phyloP scores from a whole-genome alignment of 345 rosid species.

The Hibiscus tridactylites region DNA sequence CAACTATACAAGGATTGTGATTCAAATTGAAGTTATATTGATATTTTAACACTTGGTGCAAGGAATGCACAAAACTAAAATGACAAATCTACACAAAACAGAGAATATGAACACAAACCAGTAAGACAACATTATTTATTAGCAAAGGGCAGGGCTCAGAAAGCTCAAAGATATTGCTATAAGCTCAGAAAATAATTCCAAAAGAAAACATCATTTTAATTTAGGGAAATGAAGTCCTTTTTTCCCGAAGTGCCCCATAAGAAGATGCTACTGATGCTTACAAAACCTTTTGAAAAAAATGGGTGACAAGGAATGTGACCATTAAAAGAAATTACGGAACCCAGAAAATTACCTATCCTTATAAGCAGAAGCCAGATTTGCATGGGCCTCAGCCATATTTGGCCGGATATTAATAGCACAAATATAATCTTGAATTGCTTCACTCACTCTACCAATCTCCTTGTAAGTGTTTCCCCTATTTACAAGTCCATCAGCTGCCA shows the following conservation, averaged over 20 bases:
- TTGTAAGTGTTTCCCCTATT: slow-evolving; percentile 96
- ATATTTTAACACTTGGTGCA: background rate
- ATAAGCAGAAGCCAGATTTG: slow-evolving; percentile 98
- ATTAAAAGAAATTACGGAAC: background rate
- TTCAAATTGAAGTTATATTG: background rate
- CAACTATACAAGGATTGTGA: background rate
- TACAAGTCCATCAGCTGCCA: slow-evolving; percentile 96
- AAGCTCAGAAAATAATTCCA: background rate
- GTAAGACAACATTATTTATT: background rate
- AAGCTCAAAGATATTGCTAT: background rate
- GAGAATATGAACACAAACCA: background rate
- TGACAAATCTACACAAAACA: background rate
- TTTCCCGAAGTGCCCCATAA: background rate
- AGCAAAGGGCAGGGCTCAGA: background rate
- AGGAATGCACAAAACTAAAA: background rate
- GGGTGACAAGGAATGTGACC: background rate
- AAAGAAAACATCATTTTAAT: background rate
- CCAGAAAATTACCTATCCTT: slow-evolving; percentile 72
- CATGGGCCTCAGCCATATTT: slow-evolving; percentile 98
- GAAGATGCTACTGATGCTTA: background rate
- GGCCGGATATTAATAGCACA: slow-evolving; percentile 80
- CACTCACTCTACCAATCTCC: slow-evolving; percentile 90
- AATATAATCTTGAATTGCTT: slow-evolving; percentile 90
- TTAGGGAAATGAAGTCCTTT: background rate
- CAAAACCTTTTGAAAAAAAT: background rate